phyloP scores from a whole-genome alignment of 78 protist species.

The Isochrysis galbana region DNA sequence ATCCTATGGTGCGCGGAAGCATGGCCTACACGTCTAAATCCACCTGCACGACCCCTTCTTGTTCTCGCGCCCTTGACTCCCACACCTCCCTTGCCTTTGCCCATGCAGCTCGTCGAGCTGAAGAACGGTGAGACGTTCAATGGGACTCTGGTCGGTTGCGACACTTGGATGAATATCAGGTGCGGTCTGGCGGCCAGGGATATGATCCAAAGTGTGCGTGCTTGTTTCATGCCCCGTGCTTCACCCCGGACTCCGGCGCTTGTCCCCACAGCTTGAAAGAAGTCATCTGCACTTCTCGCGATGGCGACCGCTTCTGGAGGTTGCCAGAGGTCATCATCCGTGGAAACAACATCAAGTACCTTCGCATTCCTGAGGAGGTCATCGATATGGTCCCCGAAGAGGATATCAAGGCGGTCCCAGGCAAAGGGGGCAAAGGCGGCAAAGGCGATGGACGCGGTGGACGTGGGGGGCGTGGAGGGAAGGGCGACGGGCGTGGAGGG shows the following conservation, averaged over 20 bases:
- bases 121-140: conserved; percentile 95
- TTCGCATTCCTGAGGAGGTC: conserved; percentile 86
- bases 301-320: conserved; percentile 87
- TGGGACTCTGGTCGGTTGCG: conserved; percentile 84
- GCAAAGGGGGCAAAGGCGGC: neutral
- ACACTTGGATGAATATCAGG: conserved; percentile 87
- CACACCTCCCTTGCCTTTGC: neutral
- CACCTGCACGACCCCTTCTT: neutral
- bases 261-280: conserved; percentile 40
- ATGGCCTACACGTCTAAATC: neutral
- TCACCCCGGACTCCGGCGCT: neutral
- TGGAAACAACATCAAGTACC: conserved; percentile 88
- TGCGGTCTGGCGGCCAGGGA: neutral
- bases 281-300: conserved; percentile 84
- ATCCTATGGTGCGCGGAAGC: conserved; percentile 68
- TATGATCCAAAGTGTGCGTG: neutral
- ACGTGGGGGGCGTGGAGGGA: neutral
- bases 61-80: neutral
- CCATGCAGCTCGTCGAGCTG: conserved; percentile 87
- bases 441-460: neutral
- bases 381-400: conserved; percentile 39
- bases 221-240: neutral
- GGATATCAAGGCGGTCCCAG: neutral
- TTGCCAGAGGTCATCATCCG: conserved; percentile 81
- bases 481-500: neutral